Evolutionary conservation across 2,329 filamentous ascomycete species (phyloP), one percentile per base, ranked within the genome.

Genomic region (Penicillium occitanis): DNA sequence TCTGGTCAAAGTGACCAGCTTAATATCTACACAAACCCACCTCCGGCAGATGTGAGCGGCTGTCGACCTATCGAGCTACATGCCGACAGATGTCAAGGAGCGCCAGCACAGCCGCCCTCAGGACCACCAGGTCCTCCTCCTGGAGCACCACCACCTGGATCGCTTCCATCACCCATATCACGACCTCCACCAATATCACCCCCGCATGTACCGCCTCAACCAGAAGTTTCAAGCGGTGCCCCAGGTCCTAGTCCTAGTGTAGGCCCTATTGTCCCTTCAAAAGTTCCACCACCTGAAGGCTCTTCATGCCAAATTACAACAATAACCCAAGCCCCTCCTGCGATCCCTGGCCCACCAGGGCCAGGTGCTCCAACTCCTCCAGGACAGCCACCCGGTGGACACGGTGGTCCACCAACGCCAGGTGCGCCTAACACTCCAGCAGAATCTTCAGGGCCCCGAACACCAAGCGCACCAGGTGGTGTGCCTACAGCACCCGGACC

Each of bases 1-100:
- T 88, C 87, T 22, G 78, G 77, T 30, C 69, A 78, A 61, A 75
- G 79, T 53, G 73, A 72, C 28, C 78, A 74, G 30, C 68, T 76
- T 67, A 82, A 82, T 68, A 71, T 83, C 69, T 81, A 81, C 68
- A 80, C 74, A n/a, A 72, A 57, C 14, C 67, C 71, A 61, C 70
- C 75, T 68, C 73, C 75, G 66, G 59, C 68, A 1, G 70, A 71
- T 68, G 71, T 77, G 22, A 76, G 75, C 61, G 64, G 70, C 64
- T 78, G 81, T 73, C 69, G 72, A 63, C 68, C 71, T 19, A 70
- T 81, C 59, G 61, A 68, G 8, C 60, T 81, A 46, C 73, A 48
- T 14, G 77, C 79, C 11, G 76, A 79, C 67, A 71, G 71, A 44
- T 82, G 80, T 60, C 73, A 72, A 73, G 8, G 25, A 35, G 25